Base-by-base conservation (phyloP, 805 yeast species). In the Sugiyamaella valdiviana region DNA sequence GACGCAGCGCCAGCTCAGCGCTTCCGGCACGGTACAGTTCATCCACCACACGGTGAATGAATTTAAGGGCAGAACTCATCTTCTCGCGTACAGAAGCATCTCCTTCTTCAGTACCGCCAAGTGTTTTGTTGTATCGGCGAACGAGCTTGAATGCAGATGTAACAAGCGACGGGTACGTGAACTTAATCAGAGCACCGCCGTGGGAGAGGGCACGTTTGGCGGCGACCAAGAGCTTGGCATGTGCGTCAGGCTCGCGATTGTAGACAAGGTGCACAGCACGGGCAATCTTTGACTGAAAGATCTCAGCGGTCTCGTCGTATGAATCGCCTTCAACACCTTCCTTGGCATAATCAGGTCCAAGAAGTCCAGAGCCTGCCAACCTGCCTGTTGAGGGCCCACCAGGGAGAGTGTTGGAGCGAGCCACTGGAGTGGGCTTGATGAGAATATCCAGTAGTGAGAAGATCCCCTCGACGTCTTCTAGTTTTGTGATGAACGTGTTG, bases 91-190 rank as follows among this genome's bases (percentile, higher is more conserved):
- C 56, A 44, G 52, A 62, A n/a, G 40, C 7, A 20, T 41, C 39
- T 7, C 39, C 15, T 46, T 58, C 48, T 5, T 19, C 36, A 12
- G 36, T 41, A 5, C 22, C 16, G 12, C 12, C 36, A 6, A 41
- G n/a, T 10, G 20, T 29, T n/a, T 32, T 29, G 22, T 37, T 61
- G 41, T 73, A 69, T 42, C 74, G 70, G 56, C 85, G 76, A 23
- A 85, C 74, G 20, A 85, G 65, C 59, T 73, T 76, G 57, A 88
- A 70, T 17, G 82, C 75, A 45, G 73, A 73, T 45, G 80, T 74
- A 22, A 89, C 77, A 38, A 91, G 66, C 1, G 96, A 77, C 3
- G 96, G 95, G 61, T 82, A 85, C 0, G 93, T 83, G 61, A 74
- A 79, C 52, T 74, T 74, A 39, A 80, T 74, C 54, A 80, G 79